Percentiles rank a stretch among this genome's conserved stretches.
Evolutionary conservation across 768 basidiomycete genomes (phyloP).

Genomic region (Suillus brevipes): DNA sequence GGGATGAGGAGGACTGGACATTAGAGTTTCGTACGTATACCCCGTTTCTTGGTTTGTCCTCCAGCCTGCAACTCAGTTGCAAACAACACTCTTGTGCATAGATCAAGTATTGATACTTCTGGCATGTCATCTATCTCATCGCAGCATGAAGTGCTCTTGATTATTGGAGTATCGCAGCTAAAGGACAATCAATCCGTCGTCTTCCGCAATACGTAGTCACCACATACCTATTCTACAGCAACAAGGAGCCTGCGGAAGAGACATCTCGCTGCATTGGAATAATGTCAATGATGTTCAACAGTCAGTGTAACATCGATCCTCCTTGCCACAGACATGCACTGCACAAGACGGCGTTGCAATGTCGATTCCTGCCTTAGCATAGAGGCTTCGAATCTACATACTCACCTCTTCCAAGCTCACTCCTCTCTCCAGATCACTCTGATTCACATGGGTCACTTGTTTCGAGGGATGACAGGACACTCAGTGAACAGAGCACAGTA

Average conservation of each 20-base stretch:
- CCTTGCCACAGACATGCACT: not conserved
- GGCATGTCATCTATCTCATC: not conserved
- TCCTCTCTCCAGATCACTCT: not conserved
- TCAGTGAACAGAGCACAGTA: not conserved
- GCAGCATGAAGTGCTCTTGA: not conserved
- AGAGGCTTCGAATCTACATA: not conserved
- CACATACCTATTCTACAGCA: not conserved
- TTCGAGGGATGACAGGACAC: not conserved
- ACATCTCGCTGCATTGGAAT: not conserved
- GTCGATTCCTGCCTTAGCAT: not conserved
- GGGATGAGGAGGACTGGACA: not conserved
- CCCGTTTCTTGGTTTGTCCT: not conserved
- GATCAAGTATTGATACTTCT: not conserved
- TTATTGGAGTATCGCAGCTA: not conserved
- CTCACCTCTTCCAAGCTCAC: not conserved
- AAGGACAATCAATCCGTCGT: not conserved
- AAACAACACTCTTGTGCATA: not conserved
- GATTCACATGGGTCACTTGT: not conserved
- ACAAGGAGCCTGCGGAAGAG: not conserved
- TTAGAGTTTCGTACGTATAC: not conserved
- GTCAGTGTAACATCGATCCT: not conserved
- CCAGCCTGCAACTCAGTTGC: not conserved
- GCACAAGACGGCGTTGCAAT: not conserved
- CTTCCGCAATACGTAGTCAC: not conserved
- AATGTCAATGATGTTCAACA: not conserved